phyloP scores from a whole-genome alignment of 2,329 filamentous ascomycete genomes.

The Penicillium carneum region DNA sequence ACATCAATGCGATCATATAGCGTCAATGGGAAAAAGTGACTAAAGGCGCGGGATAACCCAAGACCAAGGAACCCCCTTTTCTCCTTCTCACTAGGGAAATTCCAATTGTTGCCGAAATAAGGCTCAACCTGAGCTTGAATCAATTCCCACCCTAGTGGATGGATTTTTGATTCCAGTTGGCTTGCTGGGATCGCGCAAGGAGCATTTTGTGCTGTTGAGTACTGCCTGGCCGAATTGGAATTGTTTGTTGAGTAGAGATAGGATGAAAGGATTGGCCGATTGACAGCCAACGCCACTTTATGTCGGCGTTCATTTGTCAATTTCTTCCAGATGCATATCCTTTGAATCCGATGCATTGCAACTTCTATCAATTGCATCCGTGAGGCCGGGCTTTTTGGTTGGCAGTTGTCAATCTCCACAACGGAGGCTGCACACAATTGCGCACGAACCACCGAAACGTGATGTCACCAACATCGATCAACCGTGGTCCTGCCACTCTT shows the following conservation, averaged over 20 bases:
- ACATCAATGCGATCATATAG: conserved; percentile 25
- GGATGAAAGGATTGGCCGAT: background rate
- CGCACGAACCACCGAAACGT: conserved; percentile 15
- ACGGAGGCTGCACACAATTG: background rate
- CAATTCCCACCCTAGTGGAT: conserved; percentile 25
- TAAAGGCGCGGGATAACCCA: conserved; percentile 31
- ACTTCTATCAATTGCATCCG: background rate
- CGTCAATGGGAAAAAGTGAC: conserved; percentile 26
- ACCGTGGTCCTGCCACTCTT: conserved; percentile 11
- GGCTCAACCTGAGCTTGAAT: conserved; percentile 31
- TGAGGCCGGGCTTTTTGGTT: background rate
- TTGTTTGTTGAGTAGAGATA: background rate
- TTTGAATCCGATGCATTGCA: conserved; percentile 5
- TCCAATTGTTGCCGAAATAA: conserved; percentile 27
- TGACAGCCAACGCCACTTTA: background rate
- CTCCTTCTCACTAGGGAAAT: conserved; percentile 25
- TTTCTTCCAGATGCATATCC: background rate
- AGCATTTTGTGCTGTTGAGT: conserved; percentile 12
- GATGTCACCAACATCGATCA: conserved; percentile 12
- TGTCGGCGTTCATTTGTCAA: background rate
- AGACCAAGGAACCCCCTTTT: conserved; percentile 25
- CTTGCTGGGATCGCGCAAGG: conserved; percentile 15
- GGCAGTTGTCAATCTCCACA: background rate
- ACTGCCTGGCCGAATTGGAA: background rate
- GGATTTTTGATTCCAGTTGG: conserved; percentile 24